Base-by-base conservation (phyloP, 129 eudicot genomes). In the Solidago caesia region DNA sequence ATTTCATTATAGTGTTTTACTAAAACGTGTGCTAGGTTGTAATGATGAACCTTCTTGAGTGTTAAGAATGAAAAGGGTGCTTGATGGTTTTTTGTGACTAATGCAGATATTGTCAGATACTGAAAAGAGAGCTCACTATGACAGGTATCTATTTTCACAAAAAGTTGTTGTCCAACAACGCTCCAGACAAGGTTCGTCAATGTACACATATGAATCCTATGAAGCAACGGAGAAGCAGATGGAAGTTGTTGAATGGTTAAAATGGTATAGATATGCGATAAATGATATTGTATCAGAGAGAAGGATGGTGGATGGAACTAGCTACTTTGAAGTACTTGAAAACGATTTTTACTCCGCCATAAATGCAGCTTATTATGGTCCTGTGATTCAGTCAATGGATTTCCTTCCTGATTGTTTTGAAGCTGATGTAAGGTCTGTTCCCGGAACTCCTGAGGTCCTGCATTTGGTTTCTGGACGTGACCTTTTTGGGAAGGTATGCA, bases 201-300 rank as follows among this genome's bases (percentile, higher is more conserved):
- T 87, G 82, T 84, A 87, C 77, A 82, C 65, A 55, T 87, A 86
- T 75, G 88, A 82, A 72, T 72, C 85, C 41, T 49, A 82, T 78
- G 76, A 72, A 68, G 60, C 77, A 77, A 72, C 88, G 33, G 79
- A 56, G 48, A 85, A 88, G 64, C 78, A 82, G 15, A 90, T 88
- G 98, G 97, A 90, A 79, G 98, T 94, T 72, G 96, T 94, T 33
- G 97, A 94, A 62, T 94, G 98, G 97, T 80, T 94, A 62, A 88
- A 77, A 81, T 94, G 98, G 97, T 94, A 94, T 79, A 77, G 98
- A 77, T 70, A 82, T 49, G 82, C 97, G 56, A 81, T 94, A 55
- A 85, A 82, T 61, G 97, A 88, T 42, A 91, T 94, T 53, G 76
- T 94, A 69, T 80, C 87, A 10, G 87, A 87, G 67, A 86, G 72